Percentiles rank a stretch among this genome's conserved stretches.
Evolutionary conservation across 208 protist species (phyloP).

Genomic region (Angomonas desouzai): DNA sequence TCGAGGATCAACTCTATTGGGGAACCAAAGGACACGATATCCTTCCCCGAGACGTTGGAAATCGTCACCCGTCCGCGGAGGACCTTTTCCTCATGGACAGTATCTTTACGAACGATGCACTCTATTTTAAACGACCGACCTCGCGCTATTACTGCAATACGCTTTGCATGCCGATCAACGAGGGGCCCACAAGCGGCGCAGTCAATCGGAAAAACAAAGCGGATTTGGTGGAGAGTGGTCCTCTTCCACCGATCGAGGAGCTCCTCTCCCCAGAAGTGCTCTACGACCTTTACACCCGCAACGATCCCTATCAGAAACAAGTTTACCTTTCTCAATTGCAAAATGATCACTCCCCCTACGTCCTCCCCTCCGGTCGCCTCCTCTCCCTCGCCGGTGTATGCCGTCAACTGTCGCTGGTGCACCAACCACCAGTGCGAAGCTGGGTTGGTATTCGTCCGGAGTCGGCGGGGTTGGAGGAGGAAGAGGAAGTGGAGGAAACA

Average conservation of each 20-base stretch:
- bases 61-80: constrained; percentile 36
- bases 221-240: no score
- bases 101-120: constrained; percentile 53
- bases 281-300: neutral
- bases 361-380: neutral
- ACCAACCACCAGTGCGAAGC: no score
- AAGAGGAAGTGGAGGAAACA: neutral
- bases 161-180: neutral
- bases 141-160: constrained; percentile 50
- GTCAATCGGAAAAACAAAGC: no score
- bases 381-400: neutral
- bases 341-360: neutral
- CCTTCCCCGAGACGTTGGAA: no score
- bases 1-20: constrained; percentile 37
- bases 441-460: no score
- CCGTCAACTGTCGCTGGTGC: neutral
- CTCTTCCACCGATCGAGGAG: neutral
- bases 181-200: no score
- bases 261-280: neutral
- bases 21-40: neutral
- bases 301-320: neutral
- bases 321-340: neutral
- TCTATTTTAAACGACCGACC: constrained; percentile 71
- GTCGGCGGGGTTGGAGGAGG: neutral
- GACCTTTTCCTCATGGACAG: constrained; percentile 68